Evolutionary conservation across 768 basidiomycete genomes (phyloP), one percentile per base, ranked within the genome.

Genomic region (Imleria badia): DNA sequence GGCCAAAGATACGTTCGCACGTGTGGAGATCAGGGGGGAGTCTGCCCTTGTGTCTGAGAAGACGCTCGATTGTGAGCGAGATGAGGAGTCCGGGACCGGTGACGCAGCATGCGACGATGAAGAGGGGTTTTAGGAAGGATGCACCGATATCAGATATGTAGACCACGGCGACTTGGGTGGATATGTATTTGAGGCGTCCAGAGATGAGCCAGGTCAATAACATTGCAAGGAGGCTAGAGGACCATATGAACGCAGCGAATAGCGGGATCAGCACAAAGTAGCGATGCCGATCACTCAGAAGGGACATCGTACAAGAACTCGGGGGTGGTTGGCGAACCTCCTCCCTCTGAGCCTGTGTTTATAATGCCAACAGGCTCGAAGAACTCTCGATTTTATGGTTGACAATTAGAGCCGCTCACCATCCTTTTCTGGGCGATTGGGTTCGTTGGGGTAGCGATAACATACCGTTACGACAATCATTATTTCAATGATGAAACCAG

Each of bases 71-170:
- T 6, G 76, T 59, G 26, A 91, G 77, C 9, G 82, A 80, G 45
- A 84, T 70, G 61, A 87, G 72, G 68, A 91, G 88, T 0, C 77
- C 73, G 3, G 80, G 69, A 7, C 79, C 83, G 3, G 89, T 89
- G 54, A 89, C 78, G 36, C 75, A 72, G 60, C 83, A 85, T 8
- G 84, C 84, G 15, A 78, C 74, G 46, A 91, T 73, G 63, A 92
- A 92, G 35, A 91, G 76, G 4, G 90, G 89, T 65, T 91, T 91
- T 41, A 91, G 73, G 48, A 78, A 75, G 59, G 78, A 79, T 19
- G 90, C 89, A 19, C 85, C 89, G 35, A 91, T 71, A 62, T 91
- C 88, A 38, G 87, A 89, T 44, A 91, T 89, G 68, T 86, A 89
- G n/a, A 83, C 81, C 46, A 89, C 81, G 1, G 69, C 68, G 20